phyloP scores from a whole-genome alignment of 768 basidiomycete species.

The Nidularia sp. region DNA sequence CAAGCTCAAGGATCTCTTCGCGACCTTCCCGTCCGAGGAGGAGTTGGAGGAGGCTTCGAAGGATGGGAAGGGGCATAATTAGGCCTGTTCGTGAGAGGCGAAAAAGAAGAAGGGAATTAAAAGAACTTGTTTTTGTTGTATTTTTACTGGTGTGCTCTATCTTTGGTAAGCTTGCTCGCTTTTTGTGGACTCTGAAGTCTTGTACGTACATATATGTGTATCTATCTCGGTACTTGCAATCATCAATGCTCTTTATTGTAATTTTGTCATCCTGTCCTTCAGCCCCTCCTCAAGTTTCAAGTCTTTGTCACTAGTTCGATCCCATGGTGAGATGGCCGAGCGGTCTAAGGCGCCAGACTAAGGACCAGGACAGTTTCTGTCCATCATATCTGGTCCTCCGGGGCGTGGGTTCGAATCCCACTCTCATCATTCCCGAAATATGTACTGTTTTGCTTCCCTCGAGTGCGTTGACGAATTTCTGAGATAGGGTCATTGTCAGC shows the following conservation, averaged over 20 bases:
- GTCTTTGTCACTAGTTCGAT: too few species aligned
- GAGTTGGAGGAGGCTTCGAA: constrained; percentile 30
- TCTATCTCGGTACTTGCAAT: too few species aligned
- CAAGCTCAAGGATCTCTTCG: constrained; percentile 53
- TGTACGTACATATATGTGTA: too few species aligned
- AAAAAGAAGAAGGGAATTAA: background rate
- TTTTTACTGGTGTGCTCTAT: background rate
- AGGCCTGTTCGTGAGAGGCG: background rate
- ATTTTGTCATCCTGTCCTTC: too few species aligned
- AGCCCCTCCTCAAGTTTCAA: too few species aligned
- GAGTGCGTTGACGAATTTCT: too few species aligned
- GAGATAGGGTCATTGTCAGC: too few species aligned
- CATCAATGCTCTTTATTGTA: too few species aligned
- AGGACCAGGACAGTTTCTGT: constrained; percentile 2
- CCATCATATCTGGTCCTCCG: constrained; percentile 22
- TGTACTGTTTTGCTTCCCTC: too few species aligned
- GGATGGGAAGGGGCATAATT: constrained; percentile 1
- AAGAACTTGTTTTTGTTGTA: background rate
- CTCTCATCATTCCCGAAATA: constrained; percentile 38
- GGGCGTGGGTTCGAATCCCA: constrained; percentile 62
- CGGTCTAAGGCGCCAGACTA: constrained; percentile 79
- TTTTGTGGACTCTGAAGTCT: too few species aligned
- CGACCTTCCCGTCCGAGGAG: constrained; percentile 51
- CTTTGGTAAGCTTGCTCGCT: too few species aligned
- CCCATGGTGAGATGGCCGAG: constrained; percentile 59